phyloP scores from a whole-genome alignment of 192 early-diverging fungal genomes.

The Coemansia sp. region DNA sequence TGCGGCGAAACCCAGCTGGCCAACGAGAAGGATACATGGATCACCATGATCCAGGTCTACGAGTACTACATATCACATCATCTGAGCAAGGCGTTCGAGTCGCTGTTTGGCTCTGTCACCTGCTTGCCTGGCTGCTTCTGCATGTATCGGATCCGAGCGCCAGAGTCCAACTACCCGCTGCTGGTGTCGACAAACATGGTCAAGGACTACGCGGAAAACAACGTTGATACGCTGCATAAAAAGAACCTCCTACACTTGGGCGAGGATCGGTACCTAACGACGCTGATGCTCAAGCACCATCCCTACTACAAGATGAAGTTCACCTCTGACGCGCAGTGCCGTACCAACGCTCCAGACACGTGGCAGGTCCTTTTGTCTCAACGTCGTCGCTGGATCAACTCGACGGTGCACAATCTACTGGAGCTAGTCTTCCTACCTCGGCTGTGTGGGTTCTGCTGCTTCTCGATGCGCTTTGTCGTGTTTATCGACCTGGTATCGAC shows the following conservation, averaged over 20 bases:
- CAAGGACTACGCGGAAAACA: constrained; percentile 91
- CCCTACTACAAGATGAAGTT: constrained; percentile 96
- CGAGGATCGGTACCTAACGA: constrained; percentile 98
- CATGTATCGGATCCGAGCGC: constrained; percentile 97
- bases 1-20: constrained; percentile 97
- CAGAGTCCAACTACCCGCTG: constrained; percentile 89
- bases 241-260: constrained; percentile 99
- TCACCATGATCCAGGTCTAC: constrained; percentile 99
- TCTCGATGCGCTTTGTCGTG: constrained; percentile 98
- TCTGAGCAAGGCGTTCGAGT: constrained; percentile 97
- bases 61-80: constrained; percentile 99
- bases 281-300: constrained; percentile 97
- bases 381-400: constrained; percentile 99
- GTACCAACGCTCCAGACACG: constrained; percentile 94
- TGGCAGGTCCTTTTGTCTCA: constrained; percentile 97
- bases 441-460: constrained; percentile 97
- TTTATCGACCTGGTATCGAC: constrained; percentile 96
- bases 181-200: constrained; percentile 87
- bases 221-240: constrained; percentile 97
- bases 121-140: constrained; percentile 99
- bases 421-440: constrained; percentile 93
- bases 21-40: constrained; percentile 95
- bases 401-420: constrained; percentile 97
- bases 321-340: constrained; percentile 93
- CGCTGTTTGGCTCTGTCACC: constrained; percentile 96